Conservation (phyloP, 2,329 filamentous ascomycete species). For the Rhynchosporium graminicola region DNA sequence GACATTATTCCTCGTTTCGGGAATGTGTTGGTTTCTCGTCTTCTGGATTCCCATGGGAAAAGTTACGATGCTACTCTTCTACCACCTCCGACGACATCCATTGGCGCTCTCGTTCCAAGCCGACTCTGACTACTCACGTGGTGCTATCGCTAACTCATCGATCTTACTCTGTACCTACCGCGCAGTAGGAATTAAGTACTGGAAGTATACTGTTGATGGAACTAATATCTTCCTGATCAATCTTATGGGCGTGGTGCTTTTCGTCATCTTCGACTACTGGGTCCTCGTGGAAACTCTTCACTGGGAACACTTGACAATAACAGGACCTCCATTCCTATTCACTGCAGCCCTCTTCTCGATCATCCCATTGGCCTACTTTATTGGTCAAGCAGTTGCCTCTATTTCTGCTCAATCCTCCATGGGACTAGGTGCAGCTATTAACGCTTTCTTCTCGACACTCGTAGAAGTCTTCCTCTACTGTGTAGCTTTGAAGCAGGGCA, state of each 20-base stretch:
- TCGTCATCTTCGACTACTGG: conserved; percentile 91
- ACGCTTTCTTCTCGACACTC: conserved; percentile 96
- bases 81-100: conserved; percentile 89
- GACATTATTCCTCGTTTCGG: conserved; percentile 79
- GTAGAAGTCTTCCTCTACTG: conserved; percentile 99
- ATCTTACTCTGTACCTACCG: conserved; percentile 96
- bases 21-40: conserved; percentile 92
- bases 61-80: conserved; percentile 83
- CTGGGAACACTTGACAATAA: conserved; percentile 68
- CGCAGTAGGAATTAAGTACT: conserved; percentile 91
- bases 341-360: conserved; percentile 83
- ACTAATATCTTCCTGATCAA: conserved; percentile 99
- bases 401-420: conserved; percentile 99
- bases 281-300: conserved; percentile 71
- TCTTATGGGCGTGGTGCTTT: conserved; percentile 87
- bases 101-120: conserved; percentile 91
- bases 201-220: conserved; percentile 98
- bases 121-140: conserved; percentile 73
- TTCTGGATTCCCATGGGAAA: conserved; percentile 99
- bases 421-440: conserved; percentile 95
- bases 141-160: conserved; percentile 72
- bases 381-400: conserved; percentile 95
- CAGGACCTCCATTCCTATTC: conserved; percentile 84
- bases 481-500: conserved; percentile 87
- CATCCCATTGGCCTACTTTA: conserved; percentile 96